These are phyloP conservation scores for Marchantia paleacea DNA, from an alignment of 225 moss, liverwort and hornwort species.

Conservation along the genomic window DNA sequence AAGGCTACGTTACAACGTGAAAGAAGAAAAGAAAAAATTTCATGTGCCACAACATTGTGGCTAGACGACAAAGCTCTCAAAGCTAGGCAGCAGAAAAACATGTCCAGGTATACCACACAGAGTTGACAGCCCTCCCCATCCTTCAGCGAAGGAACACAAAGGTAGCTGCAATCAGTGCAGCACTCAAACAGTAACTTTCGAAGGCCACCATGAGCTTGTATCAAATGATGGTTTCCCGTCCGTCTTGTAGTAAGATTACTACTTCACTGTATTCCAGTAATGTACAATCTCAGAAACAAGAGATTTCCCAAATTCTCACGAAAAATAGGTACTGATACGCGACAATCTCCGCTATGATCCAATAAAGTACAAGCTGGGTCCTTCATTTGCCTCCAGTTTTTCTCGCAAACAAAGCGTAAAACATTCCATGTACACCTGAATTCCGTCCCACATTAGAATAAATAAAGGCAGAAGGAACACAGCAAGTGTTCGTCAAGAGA, in stretches of 20 bases:
- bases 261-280: not conserved
- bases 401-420: not conserved
- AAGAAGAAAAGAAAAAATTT: not conserved
- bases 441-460: not conserved
- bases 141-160: not conserved
- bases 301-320: too few relatives aligned
- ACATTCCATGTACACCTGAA: not conserved
- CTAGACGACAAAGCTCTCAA: not conserved
- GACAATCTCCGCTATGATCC: not conserved
- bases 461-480: not conserved
- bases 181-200: not conserved
- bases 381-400: not conserved
- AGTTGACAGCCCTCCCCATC: not conserved
- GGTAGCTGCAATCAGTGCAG: not conserved
- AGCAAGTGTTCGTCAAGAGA: slow-evolving; percentile 2
- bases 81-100: not conserved
- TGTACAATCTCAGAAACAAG: not conserved
- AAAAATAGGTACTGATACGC: not conserved
- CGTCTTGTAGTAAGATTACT: not conserved
- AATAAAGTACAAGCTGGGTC: not conserved
- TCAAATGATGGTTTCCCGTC: not conserved
- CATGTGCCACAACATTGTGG: not conserved
- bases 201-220: not conserved
- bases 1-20: not conserved
- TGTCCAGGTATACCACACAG: not conserved